Percentiles rank a stretch among this genome's conserved stretches.
Conservation (phyloP, 2,329 filamentous ascomycete species). For the Ceratocystiopsis minuta region DNA sequence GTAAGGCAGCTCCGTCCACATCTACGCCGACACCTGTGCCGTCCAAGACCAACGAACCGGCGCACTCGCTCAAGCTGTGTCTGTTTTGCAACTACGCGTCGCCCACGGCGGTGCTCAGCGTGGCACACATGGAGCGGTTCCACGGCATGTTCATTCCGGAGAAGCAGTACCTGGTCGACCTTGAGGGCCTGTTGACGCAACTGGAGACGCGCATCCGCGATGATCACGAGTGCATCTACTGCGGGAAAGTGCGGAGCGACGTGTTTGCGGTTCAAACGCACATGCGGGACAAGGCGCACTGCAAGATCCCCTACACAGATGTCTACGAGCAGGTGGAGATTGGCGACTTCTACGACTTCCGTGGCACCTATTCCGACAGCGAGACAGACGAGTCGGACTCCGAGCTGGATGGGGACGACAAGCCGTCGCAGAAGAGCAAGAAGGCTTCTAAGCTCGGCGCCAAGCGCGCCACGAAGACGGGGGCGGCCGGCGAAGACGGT, state of each 20-base stretch:
- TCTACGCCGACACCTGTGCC: constrained; percentile 13
- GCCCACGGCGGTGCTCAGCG: constrained; percentile 54
- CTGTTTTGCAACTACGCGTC: constrained; percentile 87
- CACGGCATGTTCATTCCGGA: constrained; percentile 97
- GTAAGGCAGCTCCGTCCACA: constrained; percentile 4
- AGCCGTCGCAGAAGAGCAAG: constrained; percentile 23
- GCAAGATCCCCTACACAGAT: constrained; percentile 81
- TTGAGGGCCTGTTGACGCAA: constrained; percentile 63
- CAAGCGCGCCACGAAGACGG: constrained; percentile 33
- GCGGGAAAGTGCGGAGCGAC: constrained; percentile 65
- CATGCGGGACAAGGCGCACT: constrained; percentile 93
- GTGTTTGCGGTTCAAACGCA: constrained; percentile 76
- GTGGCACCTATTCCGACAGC: constrained; percentile 79
- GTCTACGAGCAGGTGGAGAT: constrained; percentile 87
- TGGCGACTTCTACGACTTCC: constrained; percentile 94
- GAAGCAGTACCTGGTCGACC: constrained; percentile 60
- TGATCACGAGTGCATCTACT: constrained; percentile 72
- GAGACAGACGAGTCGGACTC: constrained; percentile 39
- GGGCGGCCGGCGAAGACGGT: constrained; percentile 42
- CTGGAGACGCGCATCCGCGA: constrained; percentile 66
- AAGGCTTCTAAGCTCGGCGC: constrained; percentile 45
- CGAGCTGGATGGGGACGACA: constrained; percentile 35
- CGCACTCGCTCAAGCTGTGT: constrained; percentile 39
- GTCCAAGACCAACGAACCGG: constrained; percentile 15
- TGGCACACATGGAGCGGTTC: constrained; percentile 75